Evolutionary conservation across 805 yeast species (phyloP).

Genomic region (Zygosaccharomyces pseudorouxii): DNA sequence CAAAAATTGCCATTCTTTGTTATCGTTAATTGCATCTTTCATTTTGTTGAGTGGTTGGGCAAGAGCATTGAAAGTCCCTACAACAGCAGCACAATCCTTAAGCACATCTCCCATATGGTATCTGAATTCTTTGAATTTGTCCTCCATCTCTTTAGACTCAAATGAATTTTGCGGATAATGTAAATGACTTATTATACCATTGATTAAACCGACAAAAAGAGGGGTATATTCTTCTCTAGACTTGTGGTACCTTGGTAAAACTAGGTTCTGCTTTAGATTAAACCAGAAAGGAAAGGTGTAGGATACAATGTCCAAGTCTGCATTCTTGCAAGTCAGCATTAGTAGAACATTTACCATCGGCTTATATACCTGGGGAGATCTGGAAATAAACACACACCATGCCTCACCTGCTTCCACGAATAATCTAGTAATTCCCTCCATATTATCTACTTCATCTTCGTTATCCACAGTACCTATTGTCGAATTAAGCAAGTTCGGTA

Average conservation of each 20-base stretch:
- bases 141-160: conserved; percentile 75
- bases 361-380: conserved; percentile 61
- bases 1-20: conserved; percentile 66
- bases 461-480: conserved; percentile 11
- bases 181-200: conserved; percentile 55
- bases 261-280: conserved; percentile 59
- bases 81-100: conserved; percentile 89
- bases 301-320: conserved; percentile 83
- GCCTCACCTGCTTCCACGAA: conserved; percentile 92
- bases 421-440: conserved; percentile 67
- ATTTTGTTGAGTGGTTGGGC: conserved; percentile 64
- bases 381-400: conserved; percentile 85
- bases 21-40: conserved; percentile 35
- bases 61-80: conserved; percentile 70
- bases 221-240: conserved; percentile 25
- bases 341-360: conserved; percentile 71
- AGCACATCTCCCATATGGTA: conserved; percentile 98
- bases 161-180: conserved; percentile 67
- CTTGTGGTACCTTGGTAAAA: conserved; percentile 30
- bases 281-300: conserved; percentile 94
- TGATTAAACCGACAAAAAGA: conserved; percentile 26
- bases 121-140: conserved; percentile 87
- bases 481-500: conserved; percentile 33
- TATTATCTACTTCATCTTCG: conserved; percentile 57
- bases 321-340: conserved; percentile 65